phyloP scores from a whole-genome alignment of 2,329 filamentous ascomycete species.

The Monosporascus sp. region DNA sequence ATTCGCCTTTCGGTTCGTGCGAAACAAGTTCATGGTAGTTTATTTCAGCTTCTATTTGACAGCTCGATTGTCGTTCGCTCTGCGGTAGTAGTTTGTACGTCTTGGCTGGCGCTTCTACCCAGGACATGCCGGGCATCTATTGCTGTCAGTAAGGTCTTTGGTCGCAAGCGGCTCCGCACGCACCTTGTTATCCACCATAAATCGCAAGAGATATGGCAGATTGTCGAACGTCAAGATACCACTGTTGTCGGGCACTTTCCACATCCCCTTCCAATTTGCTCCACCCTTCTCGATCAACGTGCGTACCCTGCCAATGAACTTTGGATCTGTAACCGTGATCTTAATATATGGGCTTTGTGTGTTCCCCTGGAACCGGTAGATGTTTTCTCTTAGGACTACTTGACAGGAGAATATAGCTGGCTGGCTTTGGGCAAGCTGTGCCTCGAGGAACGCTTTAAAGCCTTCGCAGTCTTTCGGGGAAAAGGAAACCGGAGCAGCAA shows the following conservation, averaged over 20 bases:
- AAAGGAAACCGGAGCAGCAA: constrained; percentile 82
- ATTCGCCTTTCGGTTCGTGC: constrained; percentile 85
- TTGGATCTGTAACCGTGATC: constrained; percentile 87
- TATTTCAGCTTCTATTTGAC: constrained; percentile 89
- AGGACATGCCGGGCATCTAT: constrained; percentile 89
- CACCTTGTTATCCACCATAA: constrained; percentile 96
- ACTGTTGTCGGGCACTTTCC: constrained; percentile 58
- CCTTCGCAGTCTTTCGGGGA: constrained; percentile 68
- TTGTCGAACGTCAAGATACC: constrained; percentile 91
- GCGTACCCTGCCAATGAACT: constrained; percentile 71
- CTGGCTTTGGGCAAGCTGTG: constrained; percentile 66
- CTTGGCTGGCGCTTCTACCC: constrained; percentile 77
- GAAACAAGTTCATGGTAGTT: constrained; percentile 79
- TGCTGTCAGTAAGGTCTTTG: constrained; percentile 10
- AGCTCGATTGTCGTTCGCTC: constrained; percentile 74
- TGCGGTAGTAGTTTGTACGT: constrained; percentile 67
- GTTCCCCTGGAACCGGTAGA: constrained; percentile 93
- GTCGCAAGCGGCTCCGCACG: constrained; percentile 8
- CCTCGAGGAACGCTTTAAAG: constrained; percentile 77
- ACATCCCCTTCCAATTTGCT: constrained; percentile 87
- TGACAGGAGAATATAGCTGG: constrained; percentile 74
- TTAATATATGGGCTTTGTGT: constrained; percentile 88
- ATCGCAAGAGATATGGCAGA: constrained; percentile 88
- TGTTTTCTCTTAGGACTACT: constrained; percentile 80
- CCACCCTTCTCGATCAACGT: constrained; percentile 66